Base-by-base conservation (phyloP, 306 rosid species). In the Dryas drummondii region DNA sequence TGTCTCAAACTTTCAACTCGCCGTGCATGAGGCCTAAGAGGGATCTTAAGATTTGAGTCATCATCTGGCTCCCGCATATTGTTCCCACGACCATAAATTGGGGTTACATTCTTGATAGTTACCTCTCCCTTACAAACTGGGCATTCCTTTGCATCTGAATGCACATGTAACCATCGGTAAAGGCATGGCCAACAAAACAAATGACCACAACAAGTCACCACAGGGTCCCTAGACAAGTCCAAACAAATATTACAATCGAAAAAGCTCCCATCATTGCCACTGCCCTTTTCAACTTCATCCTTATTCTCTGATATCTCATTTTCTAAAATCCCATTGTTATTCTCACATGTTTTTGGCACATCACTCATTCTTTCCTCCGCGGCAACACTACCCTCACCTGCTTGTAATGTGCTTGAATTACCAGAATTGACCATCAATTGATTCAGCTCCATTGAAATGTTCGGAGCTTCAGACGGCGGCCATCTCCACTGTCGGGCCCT, bases 61-160 rank as follows among this genome's bases (percentile, higher is more conserved):
- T 92, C 98, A 68, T 96, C 98, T 8, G 78, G 68, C 72, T 59
- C 83, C 3, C 56, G 82, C 12, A 52, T 69, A 78, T 64, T 87
- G 78, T 84, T 84, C 45, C 90, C 97, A 46, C 92, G 92, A 17
- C 99, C 99, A 83, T 88, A 96, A 63, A 96, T 96, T 22, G 99
- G 99, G 11, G 92, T 96, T 72, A 96, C 89, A 70, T 57, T 84
- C 78, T 86, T 92, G 6, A 74, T 4, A 12, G 88, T 84, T 6
- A 96, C 99, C 86, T 96, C 98, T 63, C 98, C 99, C 85, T 96
- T 96, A 76, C 99, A 96, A 60, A 96, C 92, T 0, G 99, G 99
- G 71, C 99, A 96, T 72, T 96, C 97, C 84, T 82, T 88, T 19
- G 98, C 97, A 41, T 90, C 98, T 0, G 98, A 91, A 85, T 89